phyloP scores from a whole-genome alignment of 371 early-diverging fungal genomes.

The Apophysomyces ossiformis region DNA sequence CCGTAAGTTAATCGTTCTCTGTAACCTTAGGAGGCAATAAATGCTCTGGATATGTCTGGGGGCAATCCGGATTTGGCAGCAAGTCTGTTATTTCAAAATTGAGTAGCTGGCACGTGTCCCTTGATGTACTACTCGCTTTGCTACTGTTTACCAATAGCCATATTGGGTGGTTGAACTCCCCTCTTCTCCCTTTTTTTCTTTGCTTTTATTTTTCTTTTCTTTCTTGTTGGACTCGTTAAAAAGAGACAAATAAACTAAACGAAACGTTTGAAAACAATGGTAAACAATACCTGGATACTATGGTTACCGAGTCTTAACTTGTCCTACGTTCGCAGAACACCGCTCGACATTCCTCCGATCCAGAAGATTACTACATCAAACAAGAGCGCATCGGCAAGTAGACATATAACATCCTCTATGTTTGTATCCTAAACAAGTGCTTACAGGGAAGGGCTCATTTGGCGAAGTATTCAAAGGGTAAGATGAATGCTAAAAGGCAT shows the following conservation, averaged over 20 bases:
- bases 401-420: background rate
- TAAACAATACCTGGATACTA: background rate
- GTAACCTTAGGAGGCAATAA: slow-evolving; percentile 73
- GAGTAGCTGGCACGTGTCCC: slow-evolving; percentile 14
- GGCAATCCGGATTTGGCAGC: slow-evolving; percentile 92
- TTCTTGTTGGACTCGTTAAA: slow-evolving; percentile 4
- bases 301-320: slow-evolving; percentile 4
- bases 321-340: slow-evolving; percentile 22
- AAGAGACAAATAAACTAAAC: slow-evolving; percentile 9
- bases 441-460: slow-evolving; percentile 85
- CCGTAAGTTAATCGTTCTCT: slow-evolving; percentile 14
- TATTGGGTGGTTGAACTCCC: slow-evolving; percentile 11
- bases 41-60: slow-evolving; percentile 77
- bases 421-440: background rate
- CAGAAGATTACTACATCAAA: slow-evolving; percentile 64
- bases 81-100: slow-evolving; percentile 67
- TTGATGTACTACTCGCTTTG: slow-evolving; percentile 9
- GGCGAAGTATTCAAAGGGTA: slow-evolving; percentile 93
- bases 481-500: slow-evolving; percentile 16
- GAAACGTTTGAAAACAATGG: background rate
- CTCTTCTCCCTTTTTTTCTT: slow-evolving; percentile 14
- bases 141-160: slow-evolving; percentile 18
- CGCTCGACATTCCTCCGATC: slow-evolving; percentile 53
- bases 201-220: slow-evolving; percentile 8
- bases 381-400: slow-evolving; percentile 72